phyloP scores from a whole-genome alignment of 768 basidiomycete genomes.

The Psilocybe azurescens region DNA sequence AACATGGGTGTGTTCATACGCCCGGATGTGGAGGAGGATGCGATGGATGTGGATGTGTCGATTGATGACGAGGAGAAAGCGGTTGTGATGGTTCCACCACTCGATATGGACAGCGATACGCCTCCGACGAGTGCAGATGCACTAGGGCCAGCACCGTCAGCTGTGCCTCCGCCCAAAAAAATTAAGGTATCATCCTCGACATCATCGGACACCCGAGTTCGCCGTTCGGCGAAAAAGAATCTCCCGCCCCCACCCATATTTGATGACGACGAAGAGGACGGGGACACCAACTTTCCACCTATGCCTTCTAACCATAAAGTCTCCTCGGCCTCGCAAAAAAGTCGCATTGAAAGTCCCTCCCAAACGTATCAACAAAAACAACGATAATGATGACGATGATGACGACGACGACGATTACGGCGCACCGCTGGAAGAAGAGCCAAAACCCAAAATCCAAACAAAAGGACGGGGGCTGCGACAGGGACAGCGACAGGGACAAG shows the following conservation, averaged over 20 bases:
- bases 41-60: conserved; percentile 61
- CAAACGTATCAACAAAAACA: conserved; percentile 39
- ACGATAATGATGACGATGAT: conserved; percentile 24
- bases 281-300: neutral
- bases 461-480: too few species aligned
- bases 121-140: neutral
- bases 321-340: conserved; percentile 16
- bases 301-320: neutral
- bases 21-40: conserved; percentile 64
- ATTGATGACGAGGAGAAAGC: conserved; percentile 33
- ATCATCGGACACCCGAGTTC: neutral
- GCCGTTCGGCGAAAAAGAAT: conserved; percentile 10
- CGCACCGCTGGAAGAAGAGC: neutral
- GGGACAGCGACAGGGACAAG: conserved; percentile 31
- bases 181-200: neutral
- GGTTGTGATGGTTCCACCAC: neutral
- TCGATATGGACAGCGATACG: conserved; percentile 8
- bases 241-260: conserved; percentile 4
- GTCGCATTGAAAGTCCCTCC: conserved; percentile 2
- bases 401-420: conserved; percentile 13
- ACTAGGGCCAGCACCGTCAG: neutral
- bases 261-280: neutral
- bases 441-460: conserved; percentile 6
- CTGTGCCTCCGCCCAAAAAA: neutral
- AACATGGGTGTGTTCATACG: conserved; percentile 55